A percentile compares a stretch with the other conserved stretches of the same genome.
These are phyloP conservation scores for Lepidium sativum DNA, from an alignment of 345 rosid species.

Conservation along the genomic window DNA sequence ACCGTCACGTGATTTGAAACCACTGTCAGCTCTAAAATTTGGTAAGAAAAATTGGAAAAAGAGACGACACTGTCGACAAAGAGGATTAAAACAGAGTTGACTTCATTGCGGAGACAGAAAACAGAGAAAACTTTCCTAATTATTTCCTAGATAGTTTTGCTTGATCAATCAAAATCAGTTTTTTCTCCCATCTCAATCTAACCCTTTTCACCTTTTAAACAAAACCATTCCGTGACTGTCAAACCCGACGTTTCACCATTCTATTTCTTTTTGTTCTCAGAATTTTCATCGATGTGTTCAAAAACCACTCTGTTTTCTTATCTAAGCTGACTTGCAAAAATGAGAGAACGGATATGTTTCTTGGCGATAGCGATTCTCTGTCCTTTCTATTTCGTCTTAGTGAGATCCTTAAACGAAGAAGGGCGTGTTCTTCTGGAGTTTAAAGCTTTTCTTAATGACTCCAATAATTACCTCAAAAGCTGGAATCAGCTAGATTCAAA, in stretches of 20 bases:
- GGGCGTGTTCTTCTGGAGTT: constrained; percentile 46
- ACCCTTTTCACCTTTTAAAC: background rate
- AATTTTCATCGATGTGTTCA: background rate
- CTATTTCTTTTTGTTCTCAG: background rate
- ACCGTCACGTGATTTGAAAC: constrained; percentile 28
- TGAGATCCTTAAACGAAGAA: constrained; percentile 42
- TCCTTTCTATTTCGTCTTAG: constrained; percentile 24
- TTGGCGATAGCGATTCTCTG: constrained; percentile 12
- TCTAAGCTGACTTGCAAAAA: constrained; percentile 1
- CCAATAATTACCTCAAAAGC: constrained; percentile 36
- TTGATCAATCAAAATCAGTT: constrained; percentile 16
- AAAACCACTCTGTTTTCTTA: constrained; percentile 1
- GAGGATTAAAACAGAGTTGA: constrained; percentile 22
- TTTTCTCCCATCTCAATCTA: background rate
- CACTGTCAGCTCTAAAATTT: constrained; percentile 12
- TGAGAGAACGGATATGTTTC: constrained; percentile 19
- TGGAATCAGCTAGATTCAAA: constrained; percentile 50
- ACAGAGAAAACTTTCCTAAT: background rate
- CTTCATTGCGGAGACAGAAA: background rate
- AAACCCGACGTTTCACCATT: background rate
- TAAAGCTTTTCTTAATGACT: constrained; percentile 44
- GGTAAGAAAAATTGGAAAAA: constrained; percentile 1
- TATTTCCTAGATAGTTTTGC: constrained; percentile 4
- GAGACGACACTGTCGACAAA: constrained; percentile 1
- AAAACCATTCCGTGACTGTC: constrained; percentile 9